A percentile compares a stretch with the other conserved stretches of the same genome.
Evolutionary conservation across 2,329 filamentous ascomycete genomes (phyloP).

Genomic region (Catunica adiposa): DNA sequence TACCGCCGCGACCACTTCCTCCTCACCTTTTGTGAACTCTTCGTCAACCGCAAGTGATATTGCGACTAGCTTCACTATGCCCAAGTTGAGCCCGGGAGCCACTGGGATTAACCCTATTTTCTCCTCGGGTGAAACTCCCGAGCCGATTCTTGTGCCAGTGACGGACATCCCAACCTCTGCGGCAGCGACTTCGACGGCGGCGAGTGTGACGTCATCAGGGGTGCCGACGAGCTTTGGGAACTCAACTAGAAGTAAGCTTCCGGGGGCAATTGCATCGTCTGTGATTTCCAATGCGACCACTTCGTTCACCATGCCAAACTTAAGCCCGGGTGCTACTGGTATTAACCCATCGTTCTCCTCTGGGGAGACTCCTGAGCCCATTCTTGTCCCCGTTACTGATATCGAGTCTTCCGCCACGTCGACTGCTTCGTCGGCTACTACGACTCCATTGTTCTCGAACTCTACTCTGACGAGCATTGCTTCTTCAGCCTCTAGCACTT

Average conservation of each 20-base stretch:
- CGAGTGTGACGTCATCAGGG: neutral
- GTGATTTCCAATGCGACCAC: neutral
- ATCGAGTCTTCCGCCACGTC: neutral
- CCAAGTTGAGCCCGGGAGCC: neutral
- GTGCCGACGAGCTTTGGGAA: neutral
- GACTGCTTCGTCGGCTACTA: neutral
- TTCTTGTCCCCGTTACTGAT: slow-evolving; percentile 5
- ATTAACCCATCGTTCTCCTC: slow-evolving; percentile 1
- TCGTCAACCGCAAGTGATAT: neutral
- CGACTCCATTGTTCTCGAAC: neutral
- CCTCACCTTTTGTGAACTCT: neutral
- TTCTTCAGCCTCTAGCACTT: neutral
- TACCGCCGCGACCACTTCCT: neutral
- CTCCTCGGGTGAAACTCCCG: slow-evolving; percentile 1
- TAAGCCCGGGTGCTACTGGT: neutral
- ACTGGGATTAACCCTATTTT: slow-evolving; percentile 6
- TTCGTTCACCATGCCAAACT: neutral
- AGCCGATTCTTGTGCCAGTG: slow-evolving; percentile 1
- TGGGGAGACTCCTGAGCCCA: slow-evolving; percentile 7
- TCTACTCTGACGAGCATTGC: neutral
- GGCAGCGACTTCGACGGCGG: neutral
- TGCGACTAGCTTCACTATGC: neutral
- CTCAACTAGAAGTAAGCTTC: neutral
- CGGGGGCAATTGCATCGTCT: neutral
- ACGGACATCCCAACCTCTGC: neutral